phyloP scores from a whole-genome alignment of 148 eudicot species.

The Fagopyrum homotropicum region DNA sequence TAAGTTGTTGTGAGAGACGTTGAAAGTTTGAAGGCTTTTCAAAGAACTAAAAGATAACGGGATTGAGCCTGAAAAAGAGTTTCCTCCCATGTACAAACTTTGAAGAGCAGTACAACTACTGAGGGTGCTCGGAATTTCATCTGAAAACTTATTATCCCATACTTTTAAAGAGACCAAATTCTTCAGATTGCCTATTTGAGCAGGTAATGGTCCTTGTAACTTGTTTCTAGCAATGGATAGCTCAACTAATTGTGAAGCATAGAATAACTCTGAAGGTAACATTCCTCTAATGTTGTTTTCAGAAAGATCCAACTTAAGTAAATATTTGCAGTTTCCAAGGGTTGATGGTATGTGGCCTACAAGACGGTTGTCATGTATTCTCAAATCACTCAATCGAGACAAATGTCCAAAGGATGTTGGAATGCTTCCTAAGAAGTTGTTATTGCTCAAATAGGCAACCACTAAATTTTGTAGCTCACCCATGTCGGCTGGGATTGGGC shows the following conservation, averaged over 20 bases:
- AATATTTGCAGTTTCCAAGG: constrained; percentile 28
- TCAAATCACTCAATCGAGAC: constrained; percentile 12
- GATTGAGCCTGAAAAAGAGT: constrained; percentile 30
- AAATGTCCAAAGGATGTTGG: constrained; percentile 36
- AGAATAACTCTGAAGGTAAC: constrained; percentile 30
- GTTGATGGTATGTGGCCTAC: constrained; percentile 30
- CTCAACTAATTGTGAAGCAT: constrained; percentile 6
- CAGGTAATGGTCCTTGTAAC: constrained; percentile 27
- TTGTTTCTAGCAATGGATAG: constrained; percentile 22
- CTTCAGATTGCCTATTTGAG: constrained; percentile 22
- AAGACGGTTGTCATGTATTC: constrained; percentile 20
- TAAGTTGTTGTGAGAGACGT: constrained; percentile 34
- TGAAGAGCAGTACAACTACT: constrained; percentile 13
- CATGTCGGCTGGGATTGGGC: constrained; percentile 23
- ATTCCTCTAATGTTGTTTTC: constrained; percentile 23
- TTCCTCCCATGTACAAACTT: constrained; percentile 17
- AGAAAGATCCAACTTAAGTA: constrained; percentile 20
- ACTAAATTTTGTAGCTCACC: constrained; percentile 16
- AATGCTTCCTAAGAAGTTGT: constrained; percentile 24
- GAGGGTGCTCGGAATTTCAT: constrained; percentile 26
- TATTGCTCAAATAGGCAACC: neutral
- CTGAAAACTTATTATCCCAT: constrained; percentile 22
- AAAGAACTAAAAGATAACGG: constrained; percentile 19
- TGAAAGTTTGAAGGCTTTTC: constrained; percentile 19
- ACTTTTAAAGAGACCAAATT: constrained; percentile 22